A percentile compares a stretch with the other conserved stretches of the same genome.
Conservation (phyloP, 2,329 filamentous ascomycete species). For the Geosmithia flava region DNA sequence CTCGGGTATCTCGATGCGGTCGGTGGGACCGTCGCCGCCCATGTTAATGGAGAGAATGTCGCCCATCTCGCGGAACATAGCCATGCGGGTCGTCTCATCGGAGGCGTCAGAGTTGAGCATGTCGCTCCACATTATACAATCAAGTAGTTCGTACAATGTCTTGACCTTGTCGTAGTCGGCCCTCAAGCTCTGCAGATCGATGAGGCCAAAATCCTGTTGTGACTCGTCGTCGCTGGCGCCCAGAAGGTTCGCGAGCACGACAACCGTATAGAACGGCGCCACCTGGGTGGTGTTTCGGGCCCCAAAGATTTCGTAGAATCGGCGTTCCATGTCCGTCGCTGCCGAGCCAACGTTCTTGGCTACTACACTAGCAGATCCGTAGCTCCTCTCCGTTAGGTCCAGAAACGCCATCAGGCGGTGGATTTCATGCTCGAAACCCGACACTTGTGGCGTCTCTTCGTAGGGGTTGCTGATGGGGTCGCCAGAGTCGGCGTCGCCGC, state of each 20-base stretch:
- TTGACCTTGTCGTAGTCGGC: conserved; percentile 23
- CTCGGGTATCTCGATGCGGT: conserved; percentile 35
- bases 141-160: conserved; percentile 34
- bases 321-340: conserved; percentile 21
- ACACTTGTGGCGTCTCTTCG: conserved; percentile 11
- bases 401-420: conserved; percentile 53
- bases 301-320: conserved; percentile 30
- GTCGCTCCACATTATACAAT: conserved; percentile 34
- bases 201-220: conserved; percentile 24
- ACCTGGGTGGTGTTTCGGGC: conserved; percentile 12
- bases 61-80: conserved; percentile 29
- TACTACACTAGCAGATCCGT: conserved; percentile 37
- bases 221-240: conserved; percentile 6
- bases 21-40: conserved; percentile 25
- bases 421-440: conserved; percentile 38
- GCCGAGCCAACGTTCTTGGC: conserved; percentile 18
- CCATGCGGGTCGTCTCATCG: conserved; percentile 24
- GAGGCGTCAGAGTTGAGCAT: conserved; percentile 22
- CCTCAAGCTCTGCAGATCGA: conserved; percentile 25
- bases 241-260: conserved; percentile 12
- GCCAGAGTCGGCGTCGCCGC: background rate
- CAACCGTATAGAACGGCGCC: conserved; percentile 19
- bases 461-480: no score
- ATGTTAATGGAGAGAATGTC: conserved; percentile 39
- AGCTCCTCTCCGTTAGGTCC: conserved; percentile 45